Percentiles rank a stretch among this genome's conserved stretches.
Evolutionary conservation across 2,329 filamentous ascomycete genomes (phyloP).

Genomic region (Talaromyces funiculosus): DNA sequence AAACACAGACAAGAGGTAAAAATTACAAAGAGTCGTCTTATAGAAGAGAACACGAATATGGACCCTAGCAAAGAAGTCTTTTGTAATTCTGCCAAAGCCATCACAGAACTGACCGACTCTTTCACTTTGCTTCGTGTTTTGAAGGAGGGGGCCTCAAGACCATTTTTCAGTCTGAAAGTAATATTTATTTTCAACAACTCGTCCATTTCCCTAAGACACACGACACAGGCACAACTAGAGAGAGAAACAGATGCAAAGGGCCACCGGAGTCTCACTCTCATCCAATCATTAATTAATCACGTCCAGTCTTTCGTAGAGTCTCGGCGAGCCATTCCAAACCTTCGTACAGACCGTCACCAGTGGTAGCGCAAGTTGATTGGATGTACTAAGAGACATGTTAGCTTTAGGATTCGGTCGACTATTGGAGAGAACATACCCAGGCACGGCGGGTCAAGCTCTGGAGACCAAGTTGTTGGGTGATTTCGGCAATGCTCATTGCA

Average conservation of each 20-base stretch:
- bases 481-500: constrained; percentile 99
- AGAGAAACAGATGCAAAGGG: constrained; percentile 3
- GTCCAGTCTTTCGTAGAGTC: constrained; percentile 67
- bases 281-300: constrained; percentile 35
- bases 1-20: constrained; percentile 3
- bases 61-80: constrained; percentile 6
- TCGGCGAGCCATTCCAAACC: constrained; percentile 91
- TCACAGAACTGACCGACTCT: constrained; percentile 9
- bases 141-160: neutral
- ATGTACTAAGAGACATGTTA: constrained; percentile 65
- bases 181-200: constrained; percentile 11
- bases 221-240: neutral
- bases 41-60: constrained; percentile 7
- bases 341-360: constrained; percentile 98
- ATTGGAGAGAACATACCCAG: constrained; percentile 68
- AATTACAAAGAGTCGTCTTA: constrained; percentile 12
- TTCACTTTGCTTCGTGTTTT: neutral
- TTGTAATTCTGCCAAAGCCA: constrained; percentile 10
- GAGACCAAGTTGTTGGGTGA: constrained; percentile 99
- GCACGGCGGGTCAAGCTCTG: constrained; percentile 97
- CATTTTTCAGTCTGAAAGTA: constrained; percentile 10
- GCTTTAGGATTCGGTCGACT: neutral
- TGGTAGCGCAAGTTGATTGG: constrained; percentile 98
- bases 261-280: neutral
- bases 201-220: neutral